Percentiles rank a stretch among this genome's conserved stretches.
phyloP scores from a whole-genome alignment of 805 yeast species.

The Wickerhamiella bombiphila region DNA sequence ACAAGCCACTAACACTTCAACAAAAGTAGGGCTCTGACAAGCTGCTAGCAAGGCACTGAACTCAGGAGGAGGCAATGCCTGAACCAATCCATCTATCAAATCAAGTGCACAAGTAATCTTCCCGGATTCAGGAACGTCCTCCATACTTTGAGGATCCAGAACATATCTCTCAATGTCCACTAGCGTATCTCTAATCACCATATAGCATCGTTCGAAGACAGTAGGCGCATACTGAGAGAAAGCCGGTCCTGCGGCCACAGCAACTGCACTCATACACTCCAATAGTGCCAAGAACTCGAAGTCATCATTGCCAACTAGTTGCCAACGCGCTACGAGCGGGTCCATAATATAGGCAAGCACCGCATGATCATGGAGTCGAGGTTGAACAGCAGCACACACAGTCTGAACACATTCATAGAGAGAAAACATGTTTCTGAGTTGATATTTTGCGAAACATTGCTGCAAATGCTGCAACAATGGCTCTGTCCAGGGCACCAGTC shows the following conservation, averaged over 20 bases:
- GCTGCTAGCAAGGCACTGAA: constrained; percentile 8
- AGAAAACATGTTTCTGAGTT: constrained; percentile 64
- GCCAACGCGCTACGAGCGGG: constrained; percentile 75
- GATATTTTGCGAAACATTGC: constrained; percentile 61
- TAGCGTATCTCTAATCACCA: constrained; percentile 54
- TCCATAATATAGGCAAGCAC: constrained; percentile 56
- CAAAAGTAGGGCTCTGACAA: constrained; percentile 29
- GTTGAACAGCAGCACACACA: constrained; percentile 62
- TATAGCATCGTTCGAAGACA: constrained; percentile 63
- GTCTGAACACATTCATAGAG: constrained; percentile 86
- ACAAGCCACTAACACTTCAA: constrained; percentile 32
- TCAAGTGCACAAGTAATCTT: constrained; percentile 81
- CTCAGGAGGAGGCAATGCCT: constrained; percentile 40
- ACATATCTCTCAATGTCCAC: constrained; percentile 49
- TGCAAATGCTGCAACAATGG: constrained; percentile 58
- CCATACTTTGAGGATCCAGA: constrained; percentile 36
- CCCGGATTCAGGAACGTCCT: constrained; percentile 68
- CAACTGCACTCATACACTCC: constrained; percentile 85
- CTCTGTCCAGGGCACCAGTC: constrained; percentile 46
- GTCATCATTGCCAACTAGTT: constrained; percentile 56
- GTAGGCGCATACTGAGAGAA: constrained; percentile 84
- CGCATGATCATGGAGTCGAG: constrained; percentile 38
- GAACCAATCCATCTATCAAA: constrained; percentile 81
- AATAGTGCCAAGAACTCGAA: constrained; percentile 79
- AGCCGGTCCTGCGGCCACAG: constrained; percentile 68